phyloP scores from a whole-genome alignment of 495 filamentous ascomycete genomes.

The Massariosphaeria phaeospora region DNA sequence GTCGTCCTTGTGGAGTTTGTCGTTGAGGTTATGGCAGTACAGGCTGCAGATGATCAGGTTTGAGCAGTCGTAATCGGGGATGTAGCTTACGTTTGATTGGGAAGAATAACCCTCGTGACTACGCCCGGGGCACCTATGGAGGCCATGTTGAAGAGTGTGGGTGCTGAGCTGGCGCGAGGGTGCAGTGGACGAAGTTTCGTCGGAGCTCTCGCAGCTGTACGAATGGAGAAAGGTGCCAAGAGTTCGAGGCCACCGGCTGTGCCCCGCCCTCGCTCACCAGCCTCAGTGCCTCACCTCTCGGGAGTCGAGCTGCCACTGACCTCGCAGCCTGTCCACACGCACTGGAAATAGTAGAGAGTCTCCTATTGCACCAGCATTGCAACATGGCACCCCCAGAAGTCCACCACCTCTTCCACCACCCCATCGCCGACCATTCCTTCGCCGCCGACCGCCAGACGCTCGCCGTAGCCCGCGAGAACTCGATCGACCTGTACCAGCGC shows the following conservation, averaged over 20 bases:
- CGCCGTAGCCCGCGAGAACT: constrained; percentile 85
- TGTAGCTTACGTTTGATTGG: constrained; percentile 67
- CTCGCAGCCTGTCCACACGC: too few relatives aligned
- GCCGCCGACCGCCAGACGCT: constrained; percentile 83
- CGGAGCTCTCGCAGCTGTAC: not conserved
- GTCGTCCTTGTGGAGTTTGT: constrained; percentile 81
- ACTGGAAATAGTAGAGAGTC: constrained; percentile 94
- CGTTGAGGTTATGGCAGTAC: constrained; percentile 79
- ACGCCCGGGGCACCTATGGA: not conserved
- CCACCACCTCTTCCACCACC: constrained; percentile 93
- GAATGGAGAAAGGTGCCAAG: constrained; percentile 14
- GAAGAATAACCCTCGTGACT: constrained; percentile 34
- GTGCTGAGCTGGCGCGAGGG: not conserved
- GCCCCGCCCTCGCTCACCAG: not conserved
- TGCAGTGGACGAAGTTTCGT: not conserved
- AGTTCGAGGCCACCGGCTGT: not conserved
- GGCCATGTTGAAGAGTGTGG: constrained; percentile 13
- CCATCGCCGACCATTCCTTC: constrained; percentile 97
- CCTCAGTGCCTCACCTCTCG: not conserved
- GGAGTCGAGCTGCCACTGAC: too few relatives aligned
- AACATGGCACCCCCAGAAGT: constrained; percentile 86
- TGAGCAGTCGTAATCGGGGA: constrained; percentile 7
- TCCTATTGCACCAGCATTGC: constrained; percentile 66
- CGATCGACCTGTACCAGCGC: constrained; percentile 79
- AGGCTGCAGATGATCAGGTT: constrained; percentile 50